phyloP scores from a whole-genome alignment of 2,329 filamentous ascomycete genomes.

The Fusarium begoniae region DNA sequence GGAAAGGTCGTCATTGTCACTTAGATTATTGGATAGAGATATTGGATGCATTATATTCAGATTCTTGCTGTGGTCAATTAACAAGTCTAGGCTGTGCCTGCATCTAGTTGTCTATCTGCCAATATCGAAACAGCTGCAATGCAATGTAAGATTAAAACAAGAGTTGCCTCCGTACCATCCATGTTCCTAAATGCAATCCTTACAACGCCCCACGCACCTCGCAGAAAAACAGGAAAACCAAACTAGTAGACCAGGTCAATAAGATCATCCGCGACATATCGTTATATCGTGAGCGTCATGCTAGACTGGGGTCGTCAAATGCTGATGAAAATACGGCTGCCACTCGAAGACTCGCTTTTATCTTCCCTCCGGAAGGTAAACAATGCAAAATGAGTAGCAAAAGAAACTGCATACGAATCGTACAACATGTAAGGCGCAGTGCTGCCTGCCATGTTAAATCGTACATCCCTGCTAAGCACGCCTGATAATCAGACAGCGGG shows the following conservation, averaged over 20 bases:
- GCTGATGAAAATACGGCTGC: constrained; percentile 11
- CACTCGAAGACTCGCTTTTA: constrained; percentile 4
- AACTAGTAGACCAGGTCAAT: constrained; percentile 16
- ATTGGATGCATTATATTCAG: neutral
- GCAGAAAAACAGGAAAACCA: constrained; percentile 2
- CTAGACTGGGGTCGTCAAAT: neutral
- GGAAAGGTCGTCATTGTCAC: neutral
- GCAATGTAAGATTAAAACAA: constrained; percentile 15
- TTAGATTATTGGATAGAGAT: neutral
- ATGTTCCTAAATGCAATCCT: constrained; percentile 20
- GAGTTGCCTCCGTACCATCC: constrained; percentile 20
- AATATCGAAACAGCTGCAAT: neutral
- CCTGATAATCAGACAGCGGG: constrained; percentile 49
- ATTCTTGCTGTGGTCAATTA: neutral
- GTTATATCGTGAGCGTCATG: constrained; percentile 33
- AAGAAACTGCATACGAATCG: constrained; percentile 11
- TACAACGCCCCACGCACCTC: constrained; percentile 25
- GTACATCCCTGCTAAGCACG: neutral
- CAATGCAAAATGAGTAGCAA: constrained; percentile 25
- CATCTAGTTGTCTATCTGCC: constrained; percentile 26
- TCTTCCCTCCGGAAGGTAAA: neutral
- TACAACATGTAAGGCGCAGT: constrained; percentile 3
- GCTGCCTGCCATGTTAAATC: neutral
- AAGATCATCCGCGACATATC: constrained; percentile 33
- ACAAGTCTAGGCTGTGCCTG: constrained; percentile 16